Base-by-base conservation (phyloP, 176 grass and related monocot genomes). In the Calamus simplicifolius region DNA sequence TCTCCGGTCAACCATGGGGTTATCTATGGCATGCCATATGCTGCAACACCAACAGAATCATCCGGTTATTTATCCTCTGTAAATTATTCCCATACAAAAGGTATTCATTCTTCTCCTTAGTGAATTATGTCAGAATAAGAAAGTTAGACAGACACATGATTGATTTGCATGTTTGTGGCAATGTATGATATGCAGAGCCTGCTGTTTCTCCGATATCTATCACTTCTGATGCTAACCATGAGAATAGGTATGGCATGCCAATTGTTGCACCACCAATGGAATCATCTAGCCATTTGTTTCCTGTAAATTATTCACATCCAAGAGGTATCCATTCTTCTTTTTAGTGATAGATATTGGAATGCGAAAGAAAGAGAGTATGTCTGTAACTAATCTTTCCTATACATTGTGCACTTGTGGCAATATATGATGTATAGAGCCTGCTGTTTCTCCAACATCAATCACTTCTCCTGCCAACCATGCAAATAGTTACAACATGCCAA, bases 291-390 rank as follows among this genome's bases (percentile, higher is more conserved):
- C 52, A 31, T 54, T 27, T 15, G 31, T 27, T 25, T 5, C 51
- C 50, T 17, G 3, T 19, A n/a, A 67, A 55, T 67, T 67, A 67
- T 67, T 54, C 64, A 38, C 51, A 68, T 26, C 12, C 62, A 16
- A 27, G 70, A 68, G 67, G 84, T 67, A 35, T 35, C 8, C 6
- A 63, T 28, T 15, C 25, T 51, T 78, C n/a, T 71, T 62, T 49
- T 67, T 55, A 16, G 61, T 48, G 54, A 49, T 58, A 61, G 53
- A 48, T 10, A 4, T 21, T 67, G 28, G 66, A 49, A 56, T 61
- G 27, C 5, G 31, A 10, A 35, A 35, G 31, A 61, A 48, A 29
- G 16, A 29, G 12, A 14, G 10, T 29, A 35, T 7, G 31, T 35
- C 31, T 0, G 8, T 35, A 6, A 35, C 31, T 10, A 7, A 35